Conservation (phyloP, 108 stramenopile genomes). For the Nitzschia palea region DNA sequence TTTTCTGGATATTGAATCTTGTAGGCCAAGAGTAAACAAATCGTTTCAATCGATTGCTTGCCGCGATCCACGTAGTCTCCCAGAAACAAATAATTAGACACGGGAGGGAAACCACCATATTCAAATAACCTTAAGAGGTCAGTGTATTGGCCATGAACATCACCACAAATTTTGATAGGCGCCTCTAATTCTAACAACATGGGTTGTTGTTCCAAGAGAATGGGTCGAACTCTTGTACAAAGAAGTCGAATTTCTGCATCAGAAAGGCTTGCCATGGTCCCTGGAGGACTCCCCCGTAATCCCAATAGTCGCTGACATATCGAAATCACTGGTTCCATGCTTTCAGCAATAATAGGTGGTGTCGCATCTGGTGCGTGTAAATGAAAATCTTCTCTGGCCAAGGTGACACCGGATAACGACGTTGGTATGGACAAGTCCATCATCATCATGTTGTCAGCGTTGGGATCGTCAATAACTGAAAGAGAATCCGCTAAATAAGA, state of each 20-base stretch:
- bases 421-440: background rate
- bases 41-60: conserved; percentile 96
- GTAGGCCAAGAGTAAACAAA: conserved; percentile 95
- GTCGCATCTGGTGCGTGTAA: conserved; percentile 55
- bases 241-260: conserved; percentile 84
- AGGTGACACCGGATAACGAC: background rate
- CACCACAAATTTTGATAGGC: conserved; percentile 98
- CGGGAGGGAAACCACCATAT: conserved; percentile 97
- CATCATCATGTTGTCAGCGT: background rate
- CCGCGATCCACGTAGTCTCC: conserved; percentile 99
- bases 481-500: background rate
- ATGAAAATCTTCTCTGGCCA: conserved; percentile 12
- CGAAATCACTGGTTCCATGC: conserved; percentile 52
- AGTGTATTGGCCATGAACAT: conserved; percentile 96
- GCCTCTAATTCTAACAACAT: conserved; percentile 98
- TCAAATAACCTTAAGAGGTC: conserved; percentile 97
- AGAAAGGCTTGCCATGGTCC: conserved; percentile 67
- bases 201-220: conserved; percentile 92
- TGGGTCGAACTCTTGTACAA: conserved; percentile 67
- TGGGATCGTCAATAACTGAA: background rate
- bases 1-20: conserved; percentile 99
- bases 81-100: conserved; percentile 96
- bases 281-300: conserved; percentile 74
- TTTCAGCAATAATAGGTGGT: conserved; percentile 28
- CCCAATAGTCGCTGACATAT: conserved; percentile 73